phyloP scores from a whole-genome alignment of 805 yeast species.

The Saccharomycopsis microspora region DNA sequence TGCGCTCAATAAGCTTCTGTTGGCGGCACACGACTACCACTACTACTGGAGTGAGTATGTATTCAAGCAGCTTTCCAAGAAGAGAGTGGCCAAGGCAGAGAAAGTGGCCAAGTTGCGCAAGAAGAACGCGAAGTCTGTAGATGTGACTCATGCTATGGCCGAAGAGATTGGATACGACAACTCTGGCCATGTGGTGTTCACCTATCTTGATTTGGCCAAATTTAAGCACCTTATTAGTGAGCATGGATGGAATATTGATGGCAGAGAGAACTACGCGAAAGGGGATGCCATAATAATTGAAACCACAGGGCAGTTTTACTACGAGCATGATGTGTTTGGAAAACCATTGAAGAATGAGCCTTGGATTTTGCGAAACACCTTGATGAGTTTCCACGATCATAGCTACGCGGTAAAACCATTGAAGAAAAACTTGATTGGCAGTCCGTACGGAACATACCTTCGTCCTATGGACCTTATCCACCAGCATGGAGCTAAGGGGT shows the following conservation, averaged over 20 bases:
- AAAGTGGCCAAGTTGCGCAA: conserved; percentile 33
- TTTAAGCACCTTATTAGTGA: conserved; percentile 20
- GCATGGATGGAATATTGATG: conserved; percentile 24
- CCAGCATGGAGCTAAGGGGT: conserved; percentile 33
- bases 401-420: conserved; percentile 16
- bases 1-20: conserved; percentile 24
- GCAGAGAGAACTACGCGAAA: conserved; percentile 24
- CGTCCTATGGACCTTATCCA: conserved; percentile 35
- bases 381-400: conserved; percentile 26
- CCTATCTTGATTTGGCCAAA: conserved; percentile 40
- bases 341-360: conserved; percentile 24
- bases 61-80: conserved; percentile 15
- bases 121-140: conserved; percentile 30
- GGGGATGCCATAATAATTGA: conserved; percentile 52
- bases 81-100: conserved; percentile 31
- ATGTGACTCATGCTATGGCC: conserved; percentile 37
- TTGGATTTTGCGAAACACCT: conserved; percentile 25
- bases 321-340: conserved; percentile 28
- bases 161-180: conserved; percentile 35
- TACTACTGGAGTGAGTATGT: conserved; percentile 29
- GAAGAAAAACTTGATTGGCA: conserved; percentile 26
- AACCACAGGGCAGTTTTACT: conserved; percentile 26
- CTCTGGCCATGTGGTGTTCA: conserved; percentile 30
- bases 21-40: conserved; percentile 40
- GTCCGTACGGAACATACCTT: conserved; percentile 30